Conservation (phyloP, 768 basidiomycete species). For the Auricularia cornea region DNA sequence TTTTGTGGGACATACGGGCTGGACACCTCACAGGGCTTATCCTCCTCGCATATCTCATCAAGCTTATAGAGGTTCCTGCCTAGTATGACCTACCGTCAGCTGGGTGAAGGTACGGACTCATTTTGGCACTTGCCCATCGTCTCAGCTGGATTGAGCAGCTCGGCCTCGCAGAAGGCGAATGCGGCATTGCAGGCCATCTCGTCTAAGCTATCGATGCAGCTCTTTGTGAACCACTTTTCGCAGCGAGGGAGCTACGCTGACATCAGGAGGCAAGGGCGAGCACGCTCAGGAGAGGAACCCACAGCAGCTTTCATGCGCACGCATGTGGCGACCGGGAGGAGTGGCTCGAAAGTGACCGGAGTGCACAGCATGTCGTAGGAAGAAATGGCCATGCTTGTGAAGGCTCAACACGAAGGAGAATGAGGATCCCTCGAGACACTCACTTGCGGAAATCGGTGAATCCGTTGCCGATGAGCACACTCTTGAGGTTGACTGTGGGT, state of each 20-base stretch:
- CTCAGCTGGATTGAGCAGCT: constrained; percentile 36
- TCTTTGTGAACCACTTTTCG: constrained; percentile 42
- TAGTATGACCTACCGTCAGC: not conserved
- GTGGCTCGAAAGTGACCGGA: constrained; percentile 4
- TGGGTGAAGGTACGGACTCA: not conserved
- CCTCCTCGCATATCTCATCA: constrained; percentile 18
- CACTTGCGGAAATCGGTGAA: not conserved
- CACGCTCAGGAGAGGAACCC: constrained; percentile 1
- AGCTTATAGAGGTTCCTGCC: constrained; percentile 24
- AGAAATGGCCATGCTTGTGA: constrained; percentile 6
- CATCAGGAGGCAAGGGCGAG: no score
- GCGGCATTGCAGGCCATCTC: constrained; percentile 60
- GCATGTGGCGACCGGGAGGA: constrained; percentile 9
- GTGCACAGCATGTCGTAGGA: constrained; percentile 13
- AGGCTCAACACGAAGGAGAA: not conserved
- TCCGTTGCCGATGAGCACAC: constrained; percentile 54
- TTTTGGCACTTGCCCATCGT: constrained; percentile 26
- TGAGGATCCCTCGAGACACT: not conserved
- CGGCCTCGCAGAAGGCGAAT: constrained; percentile 51
- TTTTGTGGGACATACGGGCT: not conserved
- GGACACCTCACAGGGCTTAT: not conserved
- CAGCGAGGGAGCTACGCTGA: constrained; percentile 57
- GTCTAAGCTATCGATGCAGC: constrained; percentile 62
- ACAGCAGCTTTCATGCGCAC: constrained; percentile 7
- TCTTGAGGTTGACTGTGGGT: constrained; percentile 53